Evolutionary conservation across 257 asterid genomes (phyloP).

Genomic region (Dorcoceras hygrometricum): DNA sequence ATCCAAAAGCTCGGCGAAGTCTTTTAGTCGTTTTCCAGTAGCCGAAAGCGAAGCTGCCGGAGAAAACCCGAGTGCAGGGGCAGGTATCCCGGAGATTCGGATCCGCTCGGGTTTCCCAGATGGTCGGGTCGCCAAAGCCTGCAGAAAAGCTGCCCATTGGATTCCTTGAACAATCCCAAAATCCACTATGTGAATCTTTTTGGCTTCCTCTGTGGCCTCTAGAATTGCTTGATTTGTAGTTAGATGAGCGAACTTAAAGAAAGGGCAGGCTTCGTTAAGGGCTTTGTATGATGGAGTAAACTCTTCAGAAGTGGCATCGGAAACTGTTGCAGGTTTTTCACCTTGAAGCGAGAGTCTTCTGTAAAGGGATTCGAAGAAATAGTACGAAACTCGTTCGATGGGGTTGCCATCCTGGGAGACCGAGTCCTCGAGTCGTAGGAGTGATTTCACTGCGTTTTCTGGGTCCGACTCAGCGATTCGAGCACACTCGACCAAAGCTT

Average conservation of each 20-base stretch:
- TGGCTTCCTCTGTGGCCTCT: slow-evolving; percentile 65
- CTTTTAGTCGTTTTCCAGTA: slow-evolving; percentile 81
- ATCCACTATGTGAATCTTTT: slow-evolving; percentile 78
- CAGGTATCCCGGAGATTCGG: slow-evolving; percentile 89
- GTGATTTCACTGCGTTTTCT: slow-evolving; percentile 53
- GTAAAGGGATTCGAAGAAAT: slow-evolving; percentile 75
- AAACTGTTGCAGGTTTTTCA: slow-evolving; percentile 28
- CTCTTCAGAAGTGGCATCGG: slow-evolving; percentile 59
- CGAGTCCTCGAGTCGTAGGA: slow-evolving; percentile 53
- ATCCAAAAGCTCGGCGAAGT: slow-evolving; percentile 74
- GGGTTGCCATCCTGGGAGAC: slow-evolving; percentile 72
- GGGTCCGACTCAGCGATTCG: slow-evolving; percentile 59
- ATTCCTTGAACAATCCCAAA: slow-evolving; percentile 92
- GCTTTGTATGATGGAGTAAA: slow-evolving; percentile 69
- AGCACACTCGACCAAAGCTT: slow-evolving; percentile 65
- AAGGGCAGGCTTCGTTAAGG: slow-evolving; percentile 88
- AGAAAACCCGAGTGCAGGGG: slow-evolving; percentile 58
- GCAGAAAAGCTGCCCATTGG: slow-evolving; percentile 97
- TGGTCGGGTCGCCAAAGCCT: slow-evolving; percentile 89
- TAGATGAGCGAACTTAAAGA: slow-evolving; percentile 81
- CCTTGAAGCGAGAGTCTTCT: slow-evolving; percentile 35
- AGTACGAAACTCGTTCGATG: slow-evolving; percentile 65
- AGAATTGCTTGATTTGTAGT: slow-evolving; percentile 94
- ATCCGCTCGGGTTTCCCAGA: slow-evolving; percentile 70
- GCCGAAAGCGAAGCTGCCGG: slow-evolving; percentile 66